A percentile compares a stretch with the other conserved stretches of the same genome.
These are phyloP conservation scores for Rhodocollybia butyracea DNA, from an alignment of 768 basidiomycete genomes.

Conservation along the genomic window DNA sequence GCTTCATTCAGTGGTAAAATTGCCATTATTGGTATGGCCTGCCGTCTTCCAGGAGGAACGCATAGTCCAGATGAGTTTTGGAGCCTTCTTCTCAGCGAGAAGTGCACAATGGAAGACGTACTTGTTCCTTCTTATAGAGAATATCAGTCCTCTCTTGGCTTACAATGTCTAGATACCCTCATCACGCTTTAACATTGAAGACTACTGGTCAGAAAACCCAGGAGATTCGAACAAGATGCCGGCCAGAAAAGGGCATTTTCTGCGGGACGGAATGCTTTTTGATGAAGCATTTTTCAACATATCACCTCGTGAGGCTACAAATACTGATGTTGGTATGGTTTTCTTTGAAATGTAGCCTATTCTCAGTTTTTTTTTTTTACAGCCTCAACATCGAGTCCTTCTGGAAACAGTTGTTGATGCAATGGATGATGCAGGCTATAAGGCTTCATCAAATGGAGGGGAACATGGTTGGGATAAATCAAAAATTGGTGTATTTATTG, in stretches of 20 bases:
- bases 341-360: neutral
- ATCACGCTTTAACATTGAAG: conserved; percentile 6
- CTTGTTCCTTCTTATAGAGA: neutral
- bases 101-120: conserved; percentile 7
- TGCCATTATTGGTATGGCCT: conserved; percentile 8
- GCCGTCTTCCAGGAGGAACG: conserved; percentile 8
- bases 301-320: conserved; percentile 5
- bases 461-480: conserved; percentile 3
- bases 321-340: conserved; percentile 1
- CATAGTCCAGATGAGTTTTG: conserved; percentile 8
- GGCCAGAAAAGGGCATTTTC: conserved; percentile 52
- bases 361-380: neutral
- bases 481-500: conserved; percentile 5
- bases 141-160: too few relatives aligned
- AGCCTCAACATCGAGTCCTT: conserved; percentile 7
- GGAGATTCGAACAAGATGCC: conserved; percentile 14
- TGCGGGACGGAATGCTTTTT: conserved; percentile 36
- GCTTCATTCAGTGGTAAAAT: neutral
- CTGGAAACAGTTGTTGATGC: conserved; percentile 10
- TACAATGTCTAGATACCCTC: conserved; percentile 1
- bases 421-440: conserved; percentile 7
- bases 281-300: conserved; percentile 7
- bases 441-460: neutral
- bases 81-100: neutral
- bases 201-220: neutral